phyloP scores from a whole-genome alignment of 2,329 filamentous ascomycete genomes.

The Penicillium polonicum region DNA sequence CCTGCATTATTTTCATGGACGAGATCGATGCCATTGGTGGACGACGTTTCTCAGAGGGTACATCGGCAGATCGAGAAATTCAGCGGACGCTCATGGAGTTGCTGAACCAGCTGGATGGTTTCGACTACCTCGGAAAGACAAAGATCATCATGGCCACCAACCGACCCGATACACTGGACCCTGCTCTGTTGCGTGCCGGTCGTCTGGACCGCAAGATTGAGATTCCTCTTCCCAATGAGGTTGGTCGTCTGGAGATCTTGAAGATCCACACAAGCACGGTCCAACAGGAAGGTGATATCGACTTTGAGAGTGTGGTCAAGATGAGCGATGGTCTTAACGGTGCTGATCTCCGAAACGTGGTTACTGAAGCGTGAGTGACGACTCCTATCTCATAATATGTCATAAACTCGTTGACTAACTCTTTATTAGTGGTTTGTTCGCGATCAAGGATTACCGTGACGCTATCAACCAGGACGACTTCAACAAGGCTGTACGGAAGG shows the following conservation, averaged over 20 bases:
- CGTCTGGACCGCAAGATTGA: conserved; percentile 97
- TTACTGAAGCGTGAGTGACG: conserved; percentile 87
- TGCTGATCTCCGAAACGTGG: conserved; percentile 94
- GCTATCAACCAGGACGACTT: conserved; percentile 97
- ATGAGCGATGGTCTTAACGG: conserved; percentile 99
- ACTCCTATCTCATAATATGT: neutral
- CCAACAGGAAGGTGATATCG: conserved; percentile 87
- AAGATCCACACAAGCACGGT: conserved; percentile 94
- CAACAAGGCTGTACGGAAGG: conserved; percentile 98
- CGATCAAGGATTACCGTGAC: conserved; percentile 97
- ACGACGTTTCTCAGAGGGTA: conserved; percentile 93
- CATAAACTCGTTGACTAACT: conserved; percentile 18
- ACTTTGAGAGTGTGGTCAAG: conserved; percentile 99
- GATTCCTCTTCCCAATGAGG: conserved; percentile 94
- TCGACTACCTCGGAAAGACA: conserved; percentile 98
- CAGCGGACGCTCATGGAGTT: conserved; percentile 98
- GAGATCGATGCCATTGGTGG: conserved; percentile 99
- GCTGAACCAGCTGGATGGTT: conserved; percentile 96
- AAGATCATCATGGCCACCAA: conserved; percentile 99
- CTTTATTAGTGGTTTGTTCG: conserved; percentile 74
- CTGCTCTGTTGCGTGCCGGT: conserved; percentile 85
- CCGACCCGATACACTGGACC: conserved; percentile 92
- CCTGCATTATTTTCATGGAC: conserved; percentile 99
- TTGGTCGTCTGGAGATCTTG: conserved; percentile 90
- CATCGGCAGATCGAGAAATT: conserved; percentile 95